Evolutionary conservation across 345 rosid genomes (phyloP).

Genomic region (Salix dunnii): DNA sequence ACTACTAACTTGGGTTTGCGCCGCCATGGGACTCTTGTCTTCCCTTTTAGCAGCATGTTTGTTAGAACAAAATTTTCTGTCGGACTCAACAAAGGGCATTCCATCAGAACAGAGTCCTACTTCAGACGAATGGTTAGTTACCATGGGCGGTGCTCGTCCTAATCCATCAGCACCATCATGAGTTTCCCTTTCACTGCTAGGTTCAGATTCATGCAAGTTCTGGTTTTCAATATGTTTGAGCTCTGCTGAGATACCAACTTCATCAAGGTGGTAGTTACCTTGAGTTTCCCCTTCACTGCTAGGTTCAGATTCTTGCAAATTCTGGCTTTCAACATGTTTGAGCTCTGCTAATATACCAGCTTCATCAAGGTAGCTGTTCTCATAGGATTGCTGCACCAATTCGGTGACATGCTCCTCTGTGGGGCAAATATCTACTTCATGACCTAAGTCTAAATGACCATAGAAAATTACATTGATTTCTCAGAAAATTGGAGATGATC

Average conservation of each 20-base stretch:
- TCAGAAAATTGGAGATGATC: not conserved
- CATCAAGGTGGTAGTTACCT: not conserved
- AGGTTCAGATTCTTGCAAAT: constrained; percentile 1
- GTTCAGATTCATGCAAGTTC: not conserved
- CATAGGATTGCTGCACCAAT: constrained; percentile 9
- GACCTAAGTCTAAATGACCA: constrained; percentile 1
- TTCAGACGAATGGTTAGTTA: not conserved
- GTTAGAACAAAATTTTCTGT: not conserved
- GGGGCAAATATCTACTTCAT: not conserved
- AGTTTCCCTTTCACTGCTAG: not conserved
- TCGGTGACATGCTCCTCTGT: not conserved
- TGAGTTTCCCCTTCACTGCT: not conserved
- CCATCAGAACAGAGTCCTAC: not conserved
- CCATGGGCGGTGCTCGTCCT: not conserved
- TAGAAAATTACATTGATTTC: not conserved
- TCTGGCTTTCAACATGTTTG: constrained; percentile 1
- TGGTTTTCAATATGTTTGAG: constrained; percentile 1
- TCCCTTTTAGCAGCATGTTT: constrained; percentile 1
- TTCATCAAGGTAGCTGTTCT: not conserved
- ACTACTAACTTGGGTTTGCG: constrained; percentile 15
- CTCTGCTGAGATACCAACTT: not conserved
- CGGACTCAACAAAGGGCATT: not conserved
- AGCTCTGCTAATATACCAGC: not conserved
- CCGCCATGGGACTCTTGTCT: not conserved
- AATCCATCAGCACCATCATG: not conserved